A percentile compares a stretch with the other conserved stretches of the same genome.
These are phyloP conservation scores for Lactarius sp. DNA, from an alignment of 768 basidiomycete species.

Conservation along the genomic window DNA sequence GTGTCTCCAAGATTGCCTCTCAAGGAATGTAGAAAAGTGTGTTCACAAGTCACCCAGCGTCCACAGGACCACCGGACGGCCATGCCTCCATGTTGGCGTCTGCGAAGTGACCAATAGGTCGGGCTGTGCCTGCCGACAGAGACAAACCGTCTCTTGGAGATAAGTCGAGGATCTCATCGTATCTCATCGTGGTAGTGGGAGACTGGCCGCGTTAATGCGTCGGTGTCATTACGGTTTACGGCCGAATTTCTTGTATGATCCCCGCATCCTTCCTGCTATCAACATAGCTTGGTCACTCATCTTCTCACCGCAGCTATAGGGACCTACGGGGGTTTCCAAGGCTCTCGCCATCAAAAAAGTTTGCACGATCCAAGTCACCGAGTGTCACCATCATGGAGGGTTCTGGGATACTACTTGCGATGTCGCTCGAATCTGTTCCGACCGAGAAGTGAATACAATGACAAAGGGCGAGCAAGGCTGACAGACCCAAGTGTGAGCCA, in stretches of 20 bases:
- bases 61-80: background rate
- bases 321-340: slow-evolving; percentile 1
- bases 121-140: background rate
- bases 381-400: background rate
- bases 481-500: slow-evolving; percentile 13
- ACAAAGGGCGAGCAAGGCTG: background rate
- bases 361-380: slow-evolving; percentile 8
- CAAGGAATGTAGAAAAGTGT: background rate
- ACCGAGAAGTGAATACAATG: background rate
- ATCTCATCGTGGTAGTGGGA: background rate
- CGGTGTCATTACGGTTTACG: background rate
- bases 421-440: slow-evolving; percentile 4
- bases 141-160: background rate
- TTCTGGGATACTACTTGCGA: background rate
- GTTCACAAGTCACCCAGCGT: background rate
- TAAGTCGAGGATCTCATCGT: background rate
- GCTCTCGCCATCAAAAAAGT: slow-evolving; percentile 8
- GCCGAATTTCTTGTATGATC: slow-evolving; percentile 8
- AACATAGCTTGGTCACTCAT: background rate
- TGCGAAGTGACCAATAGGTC: background rate
- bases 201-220: background rate
- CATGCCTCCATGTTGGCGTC: background rate
- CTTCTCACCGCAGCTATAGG: background rate
- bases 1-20: background rate
- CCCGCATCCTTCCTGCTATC: background rate